Evolutionary conservation across 1,284 basidiomycete species (phyloP).

Genomic region (Tausonia pullulans): DNA sequence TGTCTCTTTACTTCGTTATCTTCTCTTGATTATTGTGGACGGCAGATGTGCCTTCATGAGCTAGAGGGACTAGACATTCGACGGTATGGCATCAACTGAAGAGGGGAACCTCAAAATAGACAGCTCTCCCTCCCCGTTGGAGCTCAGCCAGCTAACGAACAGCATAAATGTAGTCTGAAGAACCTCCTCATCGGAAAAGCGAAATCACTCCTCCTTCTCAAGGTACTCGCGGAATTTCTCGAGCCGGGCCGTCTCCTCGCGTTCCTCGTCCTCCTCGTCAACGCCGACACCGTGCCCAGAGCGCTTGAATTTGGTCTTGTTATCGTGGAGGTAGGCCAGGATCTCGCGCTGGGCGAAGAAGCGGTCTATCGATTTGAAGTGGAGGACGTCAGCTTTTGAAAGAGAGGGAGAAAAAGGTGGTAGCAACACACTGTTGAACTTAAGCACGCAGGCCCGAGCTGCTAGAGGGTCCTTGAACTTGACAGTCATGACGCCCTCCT

Average conservation of each 20-base stretch:
- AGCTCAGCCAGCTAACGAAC: no score
- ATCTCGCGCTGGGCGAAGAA: conserved; percentile 12
- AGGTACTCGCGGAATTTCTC: conserved; percentile 15
- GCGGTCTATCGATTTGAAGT: neutral
- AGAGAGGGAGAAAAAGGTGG: neutral
- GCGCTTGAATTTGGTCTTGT: conserved; percentile 1
- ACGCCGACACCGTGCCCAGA: conserved; percentile 9
- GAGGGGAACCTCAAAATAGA: neutral
- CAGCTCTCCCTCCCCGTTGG: neutral
- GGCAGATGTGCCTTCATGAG: no score
- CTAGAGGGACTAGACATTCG: no score
- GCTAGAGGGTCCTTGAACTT: conserved; percentile 82
- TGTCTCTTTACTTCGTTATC: no score
- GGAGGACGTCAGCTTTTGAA: neutral
- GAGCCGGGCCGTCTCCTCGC: conserved; percentile 14
- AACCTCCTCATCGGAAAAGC: neutral
- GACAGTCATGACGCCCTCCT: conserved; percentile 90
- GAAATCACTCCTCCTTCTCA: conserved; percentile 6
- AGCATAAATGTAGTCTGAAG: no score
- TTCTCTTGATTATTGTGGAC: no score
- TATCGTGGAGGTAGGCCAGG: conserved; percentile 7
- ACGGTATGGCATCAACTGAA: no score
- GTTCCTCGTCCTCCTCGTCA: conserved; percentile 12
- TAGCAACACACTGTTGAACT: conserved; percentile 12
- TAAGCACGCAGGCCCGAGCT: conserved; percentile 71